These are phyloP conservation scores for Aspergillus neotritici DNA, from an alignment of 2,329 filamentous ascomycete genomes.

Conservation along the genomic window DNA sequence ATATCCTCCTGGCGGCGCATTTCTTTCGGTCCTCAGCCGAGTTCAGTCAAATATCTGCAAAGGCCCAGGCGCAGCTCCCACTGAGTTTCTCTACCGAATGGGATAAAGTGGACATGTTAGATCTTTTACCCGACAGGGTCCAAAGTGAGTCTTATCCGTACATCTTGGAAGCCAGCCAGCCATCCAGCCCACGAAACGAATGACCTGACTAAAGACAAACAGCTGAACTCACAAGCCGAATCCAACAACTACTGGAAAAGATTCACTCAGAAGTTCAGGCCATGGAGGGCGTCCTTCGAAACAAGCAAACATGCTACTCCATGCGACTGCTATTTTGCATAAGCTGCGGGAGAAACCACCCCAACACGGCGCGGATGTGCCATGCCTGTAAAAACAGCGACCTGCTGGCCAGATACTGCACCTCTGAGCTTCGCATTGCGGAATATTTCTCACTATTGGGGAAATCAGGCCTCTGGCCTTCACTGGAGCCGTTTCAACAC, in stretches of 20 bases:
- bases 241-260: not conserved
- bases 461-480: constrained; percentile 1
- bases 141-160: not conserved
- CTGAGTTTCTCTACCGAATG: not conserved
- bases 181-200: not conserved
- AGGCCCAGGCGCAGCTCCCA: not conserved
- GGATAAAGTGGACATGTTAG: not conserved
- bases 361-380: not conserved
- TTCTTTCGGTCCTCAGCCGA: constrained; percentile 1
- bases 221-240: not conserved
- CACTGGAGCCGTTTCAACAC: not conserved
- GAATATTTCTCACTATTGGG: not conserved
- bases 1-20: constrained; percentile 5
- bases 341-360: not conserved
- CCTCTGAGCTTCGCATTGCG: not conserved
- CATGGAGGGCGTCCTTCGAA: not conserved
- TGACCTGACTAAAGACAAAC: not conserved
- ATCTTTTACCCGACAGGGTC: not conserved
- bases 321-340: not conserved
- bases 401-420: constrained; percentile 1
- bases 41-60: constrained; percentile 1
- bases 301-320: not conserved
- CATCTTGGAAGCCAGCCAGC: not conserved
- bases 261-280: constrained; percentile 1
- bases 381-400: not conserved